Conservation (phyloP, 2,329 filamentous ascomycete genomes). For the Fusarium tanahbumbuense region DNA sequence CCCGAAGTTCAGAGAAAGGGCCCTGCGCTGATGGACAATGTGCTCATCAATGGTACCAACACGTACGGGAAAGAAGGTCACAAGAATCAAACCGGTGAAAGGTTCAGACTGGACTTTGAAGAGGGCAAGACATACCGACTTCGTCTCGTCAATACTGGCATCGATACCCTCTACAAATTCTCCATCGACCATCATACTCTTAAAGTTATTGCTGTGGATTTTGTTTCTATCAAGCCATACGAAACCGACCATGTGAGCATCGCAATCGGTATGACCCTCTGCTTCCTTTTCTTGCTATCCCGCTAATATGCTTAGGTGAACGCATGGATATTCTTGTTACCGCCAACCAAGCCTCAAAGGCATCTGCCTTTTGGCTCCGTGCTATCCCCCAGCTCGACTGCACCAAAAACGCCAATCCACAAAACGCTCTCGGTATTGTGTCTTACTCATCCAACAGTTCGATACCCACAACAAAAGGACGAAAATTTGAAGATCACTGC, state of each 20-base stretch:
- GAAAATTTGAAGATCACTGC: constrained; percentile 45
- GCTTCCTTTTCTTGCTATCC: too few species aligned
- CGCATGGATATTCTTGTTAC: constrained; percentile 61
- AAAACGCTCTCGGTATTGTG: constrained; percentile 63
- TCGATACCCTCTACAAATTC: constrained; percentile 60
- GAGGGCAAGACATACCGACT: constrained; percentile 59
- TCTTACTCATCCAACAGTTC: constrained; percentile 51
- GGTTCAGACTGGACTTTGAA: constrained; percentile 54
- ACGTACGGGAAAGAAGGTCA: constrained; percentile 43
- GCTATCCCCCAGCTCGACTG: constrained; percentile 58
- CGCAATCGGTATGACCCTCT: constrained; percentile 53
- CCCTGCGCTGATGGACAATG: constrained; percentile 55
- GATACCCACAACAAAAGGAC: constrained; percentile 29
- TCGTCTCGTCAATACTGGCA: constrained; percentile 61
- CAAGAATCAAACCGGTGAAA: constrained; percentile 47
- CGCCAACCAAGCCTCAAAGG: constrained; percentile 51
- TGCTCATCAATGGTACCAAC: constrained; percentile 59
- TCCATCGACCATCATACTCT: constrained; percentile 67
- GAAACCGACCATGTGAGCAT: constrained; percentile 62
- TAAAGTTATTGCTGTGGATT: constrained; percentile 67
- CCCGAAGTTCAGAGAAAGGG: constrained; percentile 28
- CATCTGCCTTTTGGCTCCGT: constrained; percentile 62
- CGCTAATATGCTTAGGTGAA: constrained; percentile 52
- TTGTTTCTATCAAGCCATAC: constrained; percentile 69
- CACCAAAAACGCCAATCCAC: constrained; percentile 53